Conservation (phyloP, 768 basidiomycete genomes). For the Tylopilus felleus region DNA sequence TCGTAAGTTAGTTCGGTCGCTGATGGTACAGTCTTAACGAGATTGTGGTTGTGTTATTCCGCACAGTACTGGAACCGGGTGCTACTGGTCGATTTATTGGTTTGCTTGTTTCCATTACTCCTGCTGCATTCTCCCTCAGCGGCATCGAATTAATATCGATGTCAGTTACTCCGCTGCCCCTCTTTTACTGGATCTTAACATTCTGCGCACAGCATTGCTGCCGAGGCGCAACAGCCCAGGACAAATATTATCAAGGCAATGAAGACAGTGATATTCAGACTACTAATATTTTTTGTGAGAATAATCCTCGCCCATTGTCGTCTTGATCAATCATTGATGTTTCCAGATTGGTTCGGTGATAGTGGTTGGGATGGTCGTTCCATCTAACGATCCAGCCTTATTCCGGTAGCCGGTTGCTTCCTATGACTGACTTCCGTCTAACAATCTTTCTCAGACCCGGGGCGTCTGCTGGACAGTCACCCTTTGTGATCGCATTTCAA, state of each 20-base stretch:
- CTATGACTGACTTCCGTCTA: background rate
- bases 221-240: constrained; percentile 74
- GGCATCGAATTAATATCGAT: constrained; percentile 74
- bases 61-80: constrained; percentile 19
- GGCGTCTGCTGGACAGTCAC: constrained; percentile 60
- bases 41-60: background rate
- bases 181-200: constrained; percentile 5
- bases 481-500: constrained; percentile 81
- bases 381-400: constrained; percentile 56
- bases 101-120: constrained; percentile 18
- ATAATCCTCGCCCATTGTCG: background rate
- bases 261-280: constrained; percentile 74
- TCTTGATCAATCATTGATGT: background rate
- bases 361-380: constrained; percentile 75
- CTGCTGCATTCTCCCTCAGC: constrained; percentile 66
- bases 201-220: constrained; percentile 51
- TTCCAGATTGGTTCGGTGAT: constrained; percentile 32
- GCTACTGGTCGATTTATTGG: constrained; percentile 21
- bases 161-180: constrained; percentile 35
- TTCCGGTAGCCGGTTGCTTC: constrained; percentile 33
- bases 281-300: constrained; percentile 38
- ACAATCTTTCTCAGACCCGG: constrained; percentile 7
- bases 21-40: background rate
- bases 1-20: background rate
- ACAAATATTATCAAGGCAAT: constrained; percentile 78